Evolutionary conservation across 176 grass and related monocot species (phyloP), one percentile per base, ranked within the genome.

Genomic region (Phragmites australis): DNA sequence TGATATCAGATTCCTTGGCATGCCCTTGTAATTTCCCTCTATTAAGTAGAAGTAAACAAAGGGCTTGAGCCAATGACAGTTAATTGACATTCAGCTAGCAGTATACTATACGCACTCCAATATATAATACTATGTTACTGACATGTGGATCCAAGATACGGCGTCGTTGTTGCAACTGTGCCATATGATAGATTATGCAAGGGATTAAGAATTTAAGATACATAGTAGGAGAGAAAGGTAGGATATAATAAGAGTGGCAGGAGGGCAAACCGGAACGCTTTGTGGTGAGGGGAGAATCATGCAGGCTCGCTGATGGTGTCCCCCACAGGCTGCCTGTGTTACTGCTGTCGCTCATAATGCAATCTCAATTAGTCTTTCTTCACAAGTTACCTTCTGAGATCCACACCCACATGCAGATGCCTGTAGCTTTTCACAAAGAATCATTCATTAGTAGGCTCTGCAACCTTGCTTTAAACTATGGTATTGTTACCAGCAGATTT

Each of bases 311-410:
- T 83, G 74, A 92, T 88, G 85, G 68, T 88, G 83, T 85, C 49
- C 79, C 47, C 86, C 78, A 86, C 46, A 86, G 62, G 62, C 55
- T 58, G 69, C 67, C 74, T 42, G 53, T 61, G 52, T 75, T 68
- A 48, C 39, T 22, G 27, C 56, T 79, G 16, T 47, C 59, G 65
- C 45, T 83, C 67, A 86, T 89, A 50, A 86, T 85, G 70, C 59
- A 67, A 61, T 58, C 62, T 88, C 89, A 40, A 84, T 93, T 89
- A 87, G 50, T 51, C 89, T 95, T 95, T 86, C 70, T 53, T 48
- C 82, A 23, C 80, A 92, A 92, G 90, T 84, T 67, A 85, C 77
- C 84, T 82, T 85, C 89, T 89, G 87, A 92, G 89, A 92, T 89
- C 73, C 70, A 84, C 76, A 83, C 43, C 82, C 84, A 92, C 89